Base-by-base conservation (phyloP, 495 filamentous ascomycete genomes). In the Apiosordaria backusii region DNA sequence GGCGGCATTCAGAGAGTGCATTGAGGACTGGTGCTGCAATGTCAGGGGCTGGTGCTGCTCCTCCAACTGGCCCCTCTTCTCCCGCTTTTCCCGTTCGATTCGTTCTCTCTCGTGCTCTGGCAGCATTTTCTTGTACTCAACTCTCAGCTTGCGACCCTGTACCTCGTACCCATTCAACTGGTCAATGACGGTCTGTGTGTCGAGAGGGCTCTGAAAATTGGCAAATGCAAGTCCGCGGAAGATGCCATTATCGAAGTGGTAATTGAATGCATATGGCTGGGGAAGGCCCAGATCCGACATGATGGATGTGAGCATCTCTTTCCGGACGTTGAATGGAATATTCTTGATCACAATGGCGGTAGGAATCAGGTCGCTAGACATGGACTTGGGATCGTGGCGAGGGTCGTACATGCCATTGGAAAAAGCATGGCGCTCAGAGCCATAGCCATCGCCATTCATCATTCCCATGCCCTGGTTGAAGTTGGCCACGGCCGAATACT, bases 41-140 rank as follows among this genome's bases (percentile, higher is more conserved):
- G 87, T 85, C 59, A 82, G 77, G 19, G 80, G 77, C 26, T 93
- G 85, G 76, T 99, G 95, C 77, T 99, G 95, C 79, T 98, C 95
- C 76, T 98, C 93, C 52, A 99, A 82, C 77, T 99, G 95, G 57
- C 95, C 95, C 67, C 95, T 89, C 73, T 95, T 90, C 81, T 98
- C 95, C 54, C 95, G 85, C 86, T 99, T 99, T 79, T 98, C 95
- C 26, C 95, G 85, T 75, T 99, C 95, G 67, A 99, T 99, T 22
- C 96, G 87, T 75, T 99, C 95, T 60, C 95, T 87, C 76, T 99
- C 95, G 62, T 93, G 90, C 58, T 93, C 82, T 13, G 95, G 95
- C 22, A 99, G 85, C 95, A 99, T 99, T 82, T 98, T 99, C 84
- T 99, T 99, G 79, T 98, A 99, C 75, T 99, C 95, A 15, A 99